A percentile compares a stretch with the other conserved stretches of the same genome.
Conservation (phyloP, 805 yeast genomes). For the Sugiyamaella americana region DNA sequence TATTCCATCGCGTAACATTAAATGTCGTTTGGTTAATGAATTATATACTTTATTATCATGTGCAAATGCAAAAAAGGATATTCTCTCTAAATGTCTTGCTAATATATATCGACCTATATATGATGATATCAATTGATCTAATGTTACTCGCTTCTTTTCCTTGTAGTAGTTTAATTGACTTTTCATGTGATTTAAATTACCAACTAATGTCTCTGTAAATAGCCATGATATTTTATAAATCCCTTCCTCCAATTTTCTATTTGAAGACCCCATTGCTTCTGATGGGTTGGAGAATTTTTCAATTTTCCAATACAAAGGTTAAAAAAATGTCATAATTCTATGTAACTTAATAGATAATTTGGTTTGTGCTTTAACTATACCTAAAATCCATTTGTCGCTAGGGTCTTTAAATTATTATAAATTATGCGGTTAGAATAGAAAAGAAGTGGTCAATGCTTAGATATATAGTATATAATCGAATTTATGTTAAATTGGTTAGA, state of each 20-base stretch:
- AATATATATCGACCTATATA: constrained; percentile 1
- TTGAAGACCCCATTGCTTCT: too few relatives aligned
- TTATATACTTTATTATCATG: background rate
- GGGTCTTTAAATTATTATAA: too few relatives aligned
- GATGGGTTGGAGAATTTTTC: too few relatives aligned
- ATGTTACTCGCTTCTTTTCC: background rate
- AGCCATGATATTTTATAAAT: background rate
- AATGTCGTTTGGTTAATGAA: background rate
- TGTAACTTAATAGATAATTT: too few relatives aligned
- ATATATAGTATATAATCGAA: too few relatives aligned
- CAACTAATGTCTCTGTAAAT: background rate
- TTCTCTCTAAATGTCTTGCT: constrained; percentile 27
- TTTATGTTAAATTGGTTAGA: too few relatives aligned
- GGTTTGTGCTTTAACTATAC: too few relatives aligned
- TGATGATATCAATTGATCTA: background rate
- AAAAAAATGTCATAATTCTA: too few relatives aligned
- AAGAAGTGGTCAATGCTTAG: too few relatives aligned
- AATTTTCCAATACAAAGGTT: too few relatives aligned
- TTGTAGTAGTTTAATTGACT: background rate
- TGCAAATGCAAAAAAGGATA: constrained; percentile 6
- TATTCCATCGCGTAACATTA: background rate
- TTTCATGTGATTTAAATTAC: background rate
- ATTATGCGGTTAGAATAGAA: too few relatives aligned
- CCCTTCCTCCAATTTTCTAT: background rate
- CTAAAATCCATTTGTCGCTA: too few relatives aligned